Evolutionary conservation across 2,329 filamentous ascomycete species (phyloP).

Genomic region (Penicillium italicum): DNA sequence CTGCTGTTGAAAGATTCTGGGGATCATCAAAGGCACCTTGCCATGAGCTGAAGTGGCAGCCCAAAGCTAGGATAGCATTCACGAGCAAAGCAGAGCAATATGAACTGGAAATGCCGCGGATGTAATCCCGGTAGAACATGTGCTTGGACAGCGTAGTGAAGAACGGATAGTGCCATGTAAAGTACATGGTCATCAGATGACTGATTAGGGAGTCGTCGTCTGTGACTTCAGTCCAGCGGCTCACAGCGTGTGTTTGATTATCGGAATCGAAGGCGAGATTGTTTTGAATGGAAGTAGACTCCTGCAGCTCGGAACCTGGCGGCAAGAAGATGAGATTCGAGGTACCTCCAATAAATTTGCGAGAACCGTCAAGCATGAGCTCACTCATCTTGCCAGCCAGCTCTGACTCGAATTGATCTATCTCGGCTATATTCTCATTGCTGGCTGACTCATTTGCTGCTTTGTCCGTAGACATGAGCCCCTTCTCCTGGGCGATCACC

Average conservation of each 20-base stretch:
- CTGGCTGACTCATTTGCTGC: slow-evolving; percentile 23
- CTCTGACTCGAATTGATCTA: slow-evolving; percentile 65
- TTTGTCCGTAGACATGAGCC: slow-evolving; percentile 41
- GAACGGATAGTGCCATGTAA: slow-evolving; percentile 95
- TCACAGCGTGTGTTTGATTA: slow-evolving; percentile 64
- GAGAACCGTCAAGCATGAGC: slow-evolving; percentile 77
- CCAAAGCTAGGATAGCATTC: slow-evolving; percentile 88
- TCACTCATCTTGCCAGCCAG: slow-evolving; percentile 92
- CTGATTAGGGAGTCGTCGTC: slow-evolving; percentile 72
- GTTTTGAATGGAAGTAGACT: slow-evolving; percentile 37
- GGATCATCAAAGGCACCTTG: slow-evolving; percentile 67
- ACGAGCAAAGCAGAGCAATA: slow-evolving; percentile 89
- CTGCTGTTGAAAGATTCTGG: slow-evolving; percentile 77
- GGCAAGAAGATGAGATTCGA: slow-evolving; percentile 85
- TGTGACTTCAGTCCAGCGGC: slow-evolving; percentile 85
- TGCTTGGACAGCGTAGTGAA: slow-evolving; percentile 86
- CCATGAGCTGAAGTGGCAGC: slow-evolving; percentile 85
- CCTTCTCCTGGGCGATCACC: slow-evolving; percentile 54
- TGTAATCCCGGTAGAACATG: slow-evolving; percentile 82
- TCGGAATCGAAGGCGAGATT: slow-evolving; percentile 48
- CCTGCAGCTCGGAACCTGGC: slow-evolving; percentile 46
- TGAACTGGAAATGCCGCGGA: slow-evolving; percentile 63
- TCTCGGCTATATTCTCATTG: slow-evolving; percentile 42
- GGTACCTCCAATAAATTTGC: slow-evolving; percentile 89
- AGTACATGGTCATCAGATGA: slow-evolving; percentile 95